phyloP scores from a whole-genome alignment of 2,329 filamentous ascomycete species.

The Dactylellina haptotyla region DNA sequence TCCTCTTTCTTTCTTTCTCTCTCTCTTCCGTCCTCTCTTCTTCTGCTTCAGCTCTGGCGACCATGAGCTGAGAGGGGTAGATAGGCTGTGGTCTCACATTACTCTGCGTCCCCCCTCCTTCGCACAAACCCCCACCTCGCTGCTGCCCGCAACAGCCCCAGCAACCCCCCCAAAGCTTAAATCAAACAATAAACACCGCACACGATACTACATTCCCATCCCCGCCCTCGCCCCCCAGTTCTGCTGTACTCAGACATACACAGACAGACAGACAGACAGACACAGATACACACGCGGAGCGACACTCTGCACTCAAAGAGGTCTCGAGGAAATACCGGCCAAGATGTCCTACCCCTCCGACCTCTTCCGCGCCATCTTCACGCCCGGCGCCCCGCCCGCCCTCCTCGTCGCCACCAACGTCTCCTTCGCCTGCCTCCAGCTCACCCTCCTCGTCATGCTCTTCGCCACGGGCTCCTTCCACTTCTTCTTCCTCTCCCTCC shows the following conservation, averaged over 20 bases:
- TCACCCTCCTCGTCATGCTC: slow-evolving; percentile 79
- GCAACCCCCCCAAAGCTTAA: neutral
- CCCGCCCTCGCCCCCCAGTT: no score
- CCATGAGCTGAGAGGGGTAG: neutral
- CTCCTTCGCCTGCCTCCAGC: slow-evolving; percentile 85
- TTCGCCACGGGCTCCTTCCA: slow-evolving; percentile 86
- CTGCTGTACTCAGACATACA: no score
- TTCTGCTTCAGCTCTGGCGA: slow-evolving; percentile 1
- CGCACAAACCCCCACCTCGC: neutral
- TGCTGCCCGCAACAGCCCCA: neutral
- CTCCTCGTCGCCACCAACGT: slow-evolving; percentile 89
- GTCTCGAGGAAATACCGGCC: neutral
- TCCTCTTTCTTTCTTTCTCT: slow-evolving; percentile 12
- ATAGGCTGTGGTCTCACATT: neutral
- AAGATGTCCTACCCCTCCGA: slow-evolving; percentile 67
- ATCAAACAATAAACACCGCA: slow-evolving; percentile 1
- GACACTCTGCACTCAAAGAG: neutral
- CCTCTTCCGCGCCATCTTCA: slow-evolving; percentile 93
- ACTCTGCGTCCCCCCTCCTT: neutral
- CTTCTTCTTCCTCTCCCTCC: slow-evolving; percentile 80
- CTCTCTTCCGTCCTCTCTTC: neutral
- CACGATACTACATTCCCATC: no score
- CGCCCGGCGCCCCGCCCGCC: slow-evolving; percentile 85
- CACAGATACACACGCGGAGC: no score
- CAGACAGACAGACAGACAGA: no score